Evolutionary conservation across 768 basidiomycete species (phyloP).

Genomic region (Amanita inopinata): DNA sequence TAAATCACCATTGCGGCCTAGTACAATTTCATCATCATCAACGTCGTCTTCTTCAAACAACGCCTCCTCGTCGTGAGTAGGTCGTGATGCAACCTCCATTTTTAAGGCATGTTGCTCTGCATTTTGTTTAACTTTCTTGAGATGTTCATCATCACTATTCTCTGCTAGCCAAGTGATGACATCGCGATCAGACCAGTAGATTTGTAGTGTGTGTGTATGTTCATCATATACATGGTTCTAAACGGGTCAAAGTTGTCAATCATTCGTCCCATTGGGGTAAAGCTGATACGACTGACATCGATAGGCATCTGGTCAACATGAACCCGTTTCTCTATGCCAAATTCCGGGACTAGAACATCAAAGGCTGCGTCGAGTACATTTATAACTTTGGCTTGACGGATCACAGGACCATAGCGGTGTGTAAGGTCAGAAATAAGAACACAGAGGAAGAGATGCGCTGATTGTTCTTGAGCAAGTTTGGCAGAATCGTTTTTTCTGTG

Average conservation of each 20-base stretch:
- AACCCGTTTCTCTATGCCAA: conserved; percentile 97
- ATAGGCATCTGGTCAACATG: conserved; percentile 99
- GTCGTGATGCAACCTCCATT: conserved; percentile 84
- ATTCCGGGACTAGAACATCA: conserved; percentile 92
- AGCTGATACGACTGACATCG: conserved; percentile 47
- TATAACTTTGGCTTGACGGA: conserved; percentile 91
- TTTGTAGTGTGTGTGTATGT: conserved; percentile 82
- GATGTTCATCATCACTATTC: conserved; percentile 91
- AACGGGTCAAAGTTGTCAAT: too few relatives aligned
- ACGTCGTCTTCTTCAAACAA: conserved; percentile 84
- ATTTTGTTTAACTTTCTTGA: conserved; percentile 89
- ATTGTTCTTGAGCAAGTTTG: conserved; percentile 90
- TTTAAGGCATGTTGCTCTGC: conserved; percentile 85
- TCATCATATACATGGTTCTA: conserved; percentile 96
- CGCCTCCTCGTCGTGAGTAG: conserved; percentile 79
- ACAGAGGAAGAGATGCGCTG: conserved; percentile 90
- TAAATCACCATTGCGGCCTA: conserved; percentile 43
- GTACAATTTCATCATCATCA: conserved; percentile 70
- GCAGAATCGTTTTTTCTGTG: conserved; percentile 85
- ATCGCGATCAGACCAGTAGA: conserved; percentile 94
- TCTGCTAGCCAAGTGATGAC: conserved; percentile 94
- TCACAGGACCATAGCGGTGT: conserved; percentile 88
- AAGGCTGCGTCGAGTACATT: conserved; percentile 97
- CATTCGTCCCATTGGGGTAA: conserved; percentile 13
- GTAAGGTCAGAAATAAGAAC: conserved; percentile 92